Evolutionary conservation across 495 filamentous ascomycete species (phyloP).

Genomic region (Penicillium argentinense): DNA sequence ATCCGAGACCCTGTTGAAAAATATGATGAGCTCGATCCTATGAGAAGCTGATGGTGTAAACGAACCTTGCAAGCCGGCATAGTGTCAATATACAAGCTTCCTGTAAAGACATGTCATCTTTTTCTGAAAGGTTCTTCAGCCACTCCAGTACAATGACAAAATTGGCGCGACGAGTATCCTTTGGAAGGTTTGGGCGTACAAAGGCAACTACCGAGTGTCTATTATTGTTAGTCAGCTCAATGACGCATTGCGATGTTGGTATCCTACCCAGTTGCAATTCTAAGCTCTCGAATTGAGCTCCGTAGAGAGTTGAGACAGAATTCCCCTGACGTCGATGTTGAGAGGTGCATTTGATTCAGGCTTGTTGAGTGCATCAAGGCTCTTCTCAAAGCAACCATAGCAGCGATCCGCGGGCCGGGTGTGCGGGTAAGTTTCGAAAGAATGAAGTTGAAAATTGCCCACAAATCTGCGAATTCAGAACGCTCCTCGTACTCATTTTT

Average conservation of each 20-base stretch:
- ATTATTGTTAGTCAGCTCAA: slow-evolving; percentile 27
- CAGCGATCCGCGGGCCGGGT: slow-evolving; percentile 62
- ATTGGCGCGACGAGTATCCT: slow-evolving; percentile 59
- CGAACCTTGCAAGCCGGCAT: slow-evolving; percentile 72
- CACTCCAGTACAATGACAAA: slow-evolving; percentile 64
- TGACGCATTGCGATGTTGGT: neutral
- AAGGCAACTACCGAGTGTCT: slow-evolving; percentile 68
- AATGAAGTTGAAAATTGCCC: slow-evolving; percentile 56
- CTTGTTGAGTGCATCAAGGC: slow-evolving; percentile 62
- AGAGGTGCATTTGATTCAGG: slow-evolving; percentile 60
- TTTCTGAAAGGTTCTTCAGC: slow-evolving; percentile 68
- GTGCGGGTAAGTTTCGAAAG: slow-evolving; percentile 58
- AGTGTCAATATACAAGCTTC: slow-evolving; percentile 86
- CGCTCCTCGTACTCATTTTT: slow-evolving; percentile 15
- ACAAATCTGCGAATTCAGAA: slow-evolving; percentile 42
- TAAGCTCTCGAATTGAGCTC: slow-evolving; percentile 82
- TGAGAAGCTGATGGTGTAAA: neutral
- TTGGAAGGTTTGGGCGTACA: slow-evolving; percentile 49
- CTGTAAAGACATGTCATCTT: slow-evolving; percentile 59
- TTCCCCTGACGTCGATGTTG: slow-evolving; percentile 64
- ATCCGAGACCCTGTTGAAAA: slow-evolving; percentile 48
- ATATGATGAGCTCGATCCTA: neutral
- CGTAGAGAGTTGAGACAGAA: slow-evolving; percentile 78
- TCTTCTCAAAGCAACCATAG: slow-evolving; percentile 70
- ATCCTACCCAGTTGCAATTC: slow-evolving; percentile 70